Percentiles rank a stretch among this genome's conserved stretches.
These are phyloP conservation scores for Hibiscus tridactylites DNA, from an alignment of 345 rosid genomes.

Conservation along the genomic window DNA sequence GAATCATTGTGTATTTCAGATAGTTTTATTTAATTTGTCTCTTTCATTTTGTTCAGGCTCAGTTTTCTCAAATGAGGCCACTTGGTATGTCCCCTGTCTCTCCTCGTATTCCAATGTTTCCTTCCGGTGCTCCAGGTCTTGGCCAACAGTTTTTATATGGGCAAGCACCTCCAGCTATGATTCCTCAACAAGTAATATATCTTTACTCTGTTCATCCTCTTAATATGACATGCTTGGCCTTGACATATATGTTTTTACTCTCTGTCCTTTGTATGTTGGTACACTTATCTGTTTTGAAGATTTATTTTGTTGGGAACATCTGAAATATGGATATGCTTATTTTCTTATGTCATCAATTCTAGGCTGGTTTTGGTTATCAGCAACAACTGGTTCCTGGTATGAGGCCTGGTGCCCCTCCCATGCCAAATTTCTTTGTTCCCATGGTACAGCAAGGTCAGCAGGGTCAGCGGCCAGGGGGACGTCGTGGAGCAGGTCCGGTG, in stretches of 20 bases:
- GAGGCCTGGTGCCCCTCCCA: slow-evolving; percentile 67
- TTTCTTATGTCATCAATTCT: not conserved
- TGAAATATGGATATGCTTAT: not conserved
- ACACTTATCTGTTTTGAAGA: too few species aligned
- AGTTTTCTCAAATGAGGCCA: slow-evolving; percentile 72
- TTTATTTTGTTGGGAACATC: not conserved
- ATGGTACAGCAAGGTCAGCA: slow-evolving; percentile 66
- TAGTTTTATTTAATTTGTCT: not conserved
- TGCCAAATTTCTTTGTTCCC: slow-evolving; percentile 61
- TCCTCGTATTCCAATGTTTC: slow-evolving; percentile 67
- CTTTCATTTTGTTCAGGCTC: slow-evolving; percentile 33
- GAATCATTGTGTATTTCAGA: not conserved
- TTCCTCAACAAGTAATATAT: slow-evolving; percentile 45
- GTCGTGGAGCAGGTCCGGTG: slow-evolving; percentile 39
- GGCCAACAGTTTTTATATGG: slow-evolving; percentile 74
- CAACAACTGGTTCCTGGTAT: slow-evolving; percentile 78
- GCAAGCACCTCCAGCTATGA: slow-evolving; percentile 63
- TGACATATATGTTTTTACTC: not conserved
- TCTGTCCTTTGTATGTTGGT: not conserved
- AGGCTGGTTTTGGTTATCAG: slow-evolving; percentile 82
- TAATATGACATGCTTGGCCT: not conserved
- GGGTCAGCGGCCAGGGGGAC: slow-evolving; percentile 66
- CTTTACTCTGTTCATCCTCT: too few species aligned
- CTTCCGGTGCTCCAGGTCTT: slow-evolving; percentile 59
- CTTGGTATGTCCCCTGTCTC: slow-evolving; percentile 45